Percentiles rank a stretch among this genome's conserved stretches.
These are phyloP conservation scores for Noccaea caerulescens DNA, from an alignment of 345 rosid species.

Conservation along the genomic window DNA sequence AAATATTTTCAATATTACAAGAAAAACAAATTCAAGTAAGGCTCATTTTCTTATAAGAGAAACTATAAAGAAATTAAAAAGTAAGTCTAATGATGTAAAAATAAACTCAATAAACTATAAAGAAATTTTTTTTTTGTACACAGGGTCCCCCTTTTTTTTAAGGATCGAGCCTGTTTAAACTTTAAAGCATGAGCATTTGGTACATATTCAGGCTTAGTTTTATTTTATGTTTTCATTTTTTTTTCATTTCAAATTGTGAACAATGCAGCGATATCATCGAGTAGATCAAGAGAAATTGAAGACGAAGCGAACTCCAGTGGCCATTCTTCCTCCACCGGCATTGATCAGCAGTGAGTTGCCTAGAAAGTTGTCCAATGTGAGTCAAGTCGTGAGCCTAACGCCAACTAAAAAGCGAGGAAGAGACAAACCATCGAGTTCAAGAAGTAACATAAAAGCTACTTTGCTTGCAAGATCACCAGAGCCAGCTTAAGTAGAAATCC, in stretches of 20 bases:
- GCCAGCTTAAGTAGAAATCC: constrained; percentile 2
- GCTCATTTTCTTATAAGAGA: background rate
- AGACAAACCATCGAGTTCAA: constrained; percentile 53
- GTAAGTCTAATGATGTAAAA: background rate
- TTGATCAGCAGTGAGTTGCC: constrained; percentile 41
- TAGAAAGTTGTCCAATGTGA: constrained; percentile 38
- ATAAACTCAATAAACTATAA: no score
- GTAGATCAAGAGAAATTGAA: constrained; percentile 43
- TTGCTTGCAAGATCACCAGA: constrained; percentile 15
- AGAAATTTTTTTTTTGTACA: background rate
- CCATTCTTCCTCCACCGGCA: constrained; percentile 32
- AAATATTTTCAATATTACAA: background rate
- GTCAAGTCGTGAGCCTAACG: constrained; percentile 43
- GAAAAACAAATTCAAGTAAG: background rate
- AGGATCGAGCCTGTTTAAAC: background rate
- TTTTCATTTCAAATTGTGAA: background rate
- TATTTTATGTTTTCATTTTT: no score
- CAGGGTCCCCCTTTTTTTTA: background rate
- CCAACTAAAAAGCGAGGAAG: constrained; percentile 47
- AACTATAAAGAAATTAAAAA: background rate
- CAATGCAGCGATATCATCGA: constrained; percentile 71
- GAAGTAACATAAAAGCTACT: constrained; percentile 55
- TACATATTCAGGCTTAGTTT: background rate
- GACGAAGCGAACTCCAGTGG: constrained; percentile 44
- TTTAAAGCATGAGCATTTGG: background rate